Percentiles rank a stretch among this genome's conserved stretches.
Evolutionary conservation across 768 basidiomycete genomes (phyloP).

Genomic region (Mrakia blollopis): DNA sequence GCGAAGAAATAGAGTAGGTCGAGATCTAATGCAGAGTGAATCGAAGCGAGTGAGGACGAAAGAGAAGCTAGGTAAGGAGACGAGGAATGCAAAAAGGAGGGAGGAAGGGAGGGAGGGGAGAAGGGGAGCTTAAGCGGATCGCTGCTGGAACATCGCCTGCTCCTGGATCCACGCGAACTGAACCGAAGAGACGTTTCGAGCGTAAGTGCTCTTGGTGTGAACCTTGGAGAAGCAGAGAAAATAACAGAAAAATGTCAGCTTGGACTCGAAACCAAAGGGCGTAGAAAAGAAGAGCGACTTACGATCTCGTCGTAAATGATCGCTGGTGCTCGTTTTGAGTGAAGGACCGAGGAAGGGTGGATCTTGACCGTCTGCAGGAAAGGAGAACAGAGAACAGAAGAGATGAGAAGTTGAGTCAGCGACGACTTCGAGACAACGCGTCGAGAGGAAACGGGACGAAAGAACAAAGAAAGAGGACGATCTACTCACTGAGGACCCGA

Average conservation of each 20-base stretch:
- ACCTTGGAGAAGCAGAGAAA: slow-evolving; percentile 35
- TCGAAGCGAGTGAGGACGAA: not conserved
- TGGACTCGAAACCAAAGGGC: not conserved
- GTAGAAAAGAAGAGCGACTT: slow-evolving; percentile 41
- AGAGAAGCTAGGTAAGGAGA: not conserved
- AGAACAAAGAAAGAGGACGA: not conserved
- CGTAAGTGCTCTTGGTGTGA: slow-evolving; percentile 60
- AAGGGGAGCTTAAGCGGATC: not conserved
- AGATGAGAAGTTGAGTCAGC: not conserved
- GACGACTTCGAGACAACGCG: not conserved
- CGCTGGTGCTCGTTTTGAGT: slow-evolving; percentile 72
- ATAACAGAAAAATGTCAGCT: not conserved
- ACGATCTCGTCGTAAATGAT: slow-evolving; percentile 94
- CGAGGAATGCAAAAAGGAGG: not conserved
- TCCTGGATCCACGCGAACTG: slow-evolving; percentile 53
- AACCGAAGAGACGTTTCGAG: slow-evolving; percentile 81
- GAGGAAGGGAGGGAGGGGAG: no score
- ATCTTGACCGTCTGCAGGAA: slow-evolving; percentile 64
- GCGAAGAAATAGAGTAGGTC: no score
- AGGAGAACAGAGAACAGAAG: not conserved
- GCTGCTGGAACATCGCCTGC: slow-evolving; percentile 15
- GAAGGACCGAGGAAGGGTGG: slow-evolving; percentile 78
- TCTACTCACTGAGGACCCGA: slow-evolving; percentile 43
- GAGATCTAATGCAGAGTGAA: no score
- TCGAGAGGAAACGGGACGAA: not conserved